phyloP scores from a whole-genome alignment of 495 filamentous ascomycete genomes.

The Tirmania nivea region DNA sequence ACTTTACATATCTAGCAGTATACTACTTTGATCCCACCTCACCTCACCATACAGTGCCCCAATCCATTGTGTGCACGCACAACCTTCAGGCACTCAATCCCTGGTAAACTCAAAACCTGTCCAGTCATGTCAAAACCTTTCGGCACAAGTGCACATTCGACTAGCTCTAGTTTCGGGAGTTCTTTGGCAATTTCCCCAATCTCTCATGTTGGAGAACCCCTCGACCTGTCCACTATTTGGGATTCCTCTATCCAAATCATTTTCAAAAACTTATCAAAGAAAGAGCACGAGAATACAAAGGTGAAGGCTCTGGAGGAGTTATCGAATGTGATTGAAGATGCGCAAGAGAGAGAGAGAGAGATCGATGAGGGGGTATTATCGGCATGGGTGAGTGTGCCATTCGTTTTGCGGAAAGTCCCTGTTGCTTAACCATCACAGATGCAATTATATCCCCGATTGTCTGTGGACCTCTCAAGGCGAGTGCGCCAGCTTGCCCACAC shows the following conservation, averaged over 20 bases:
- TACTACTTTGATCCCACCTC: no score
- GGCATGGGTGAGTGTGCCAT: slow-evolving; percentile 50
- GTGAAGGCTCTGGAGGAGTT: slow-evolving; percentile 83
- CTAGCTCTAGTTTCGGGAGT: neutral
- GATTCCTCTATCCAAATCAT: slow-evolving; percentile 63
- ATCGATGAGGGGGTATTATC: slow-evolving; percentile 45
- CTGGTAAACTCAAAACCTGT: no score
- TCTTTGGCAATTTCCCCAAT: slow-evolving; percentile 22
- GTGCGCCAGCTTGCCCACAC: slow-evolving; percentile 67
- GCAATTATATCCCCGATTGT: slow-evolving; percentile 63
- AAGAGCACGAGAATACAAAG: slow-evolving; percentile 65
- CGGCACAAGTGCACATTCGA: neutral
- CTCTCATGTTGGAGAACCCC: slow-evolving; percentile 73
- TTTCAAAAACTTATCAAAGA: slow-evolving; percentile 83
- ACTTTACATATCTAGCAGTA: no score
- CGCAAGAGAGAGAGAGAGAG: slow-evolving; percentile 32
- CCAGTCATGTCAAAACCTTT: no score
- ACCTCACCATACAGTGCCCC: no score
- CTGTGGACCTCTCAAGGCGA: slow-evolving; percentile 68
- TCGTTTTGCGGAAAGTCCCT: neutral
- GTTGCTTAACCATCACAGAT: slow-evolving; percentile 29
- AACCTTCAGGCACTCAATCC: no score
- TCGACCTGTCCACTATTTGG: slow-evolving; percentile 53
- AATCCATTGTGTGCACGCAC: no score
- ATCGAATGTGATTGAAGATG: slow-evolving; percentile 34